phyloP scores from a whole-genome alignment of 176 grass and related monocot species.

The Oropetium thomaeum region DNA sequence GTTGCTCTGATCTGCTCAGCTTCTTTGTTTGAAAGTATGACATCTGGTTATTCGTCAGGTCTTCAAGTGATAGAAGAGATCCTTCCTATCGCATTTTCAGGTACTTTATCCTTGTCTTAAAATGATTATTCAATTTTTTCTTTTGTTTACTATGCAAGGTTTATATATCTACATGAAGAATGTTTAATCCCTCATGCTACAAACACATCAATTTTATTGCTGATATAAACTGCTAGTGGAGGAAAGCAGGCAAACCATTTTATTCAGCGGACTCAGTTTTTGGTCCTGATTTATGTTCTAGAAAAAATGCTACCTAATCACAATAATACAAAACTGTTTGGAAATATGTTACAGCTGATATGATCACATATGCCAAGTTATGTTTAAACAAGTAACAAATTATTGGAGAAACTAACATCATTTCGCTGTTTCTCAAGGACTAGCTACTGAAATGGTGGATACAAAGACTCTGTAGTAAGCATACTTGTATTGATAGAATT shows the following conservation, averaged over 20 bases:
- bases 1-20: conserved; percentile 78
- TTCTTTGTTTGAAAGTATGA: conserved; percentile 86
- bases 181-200: not conserved
- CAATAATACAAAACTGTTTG: not conserved
- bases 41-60: conserved; percentile 65
- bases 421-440: not conserved
- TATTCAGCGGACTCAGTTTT: too few species aligned
- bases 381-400: not conserved
- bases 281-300: not conserved
- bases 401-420: not conserved
- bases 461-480: not conserved
- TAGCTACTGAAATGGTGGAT: not conserved
- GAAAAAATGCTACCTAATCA: not conserved
- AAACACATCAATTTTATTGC: too few species aligned
- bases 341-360: not conserved
- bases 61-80: conserved; percentile 83
- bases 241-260: too few species aligned
- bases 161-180: not conserved
- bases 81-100: conserved; percentile 64
- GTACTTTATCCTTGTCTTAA: conserved; percentile 39
- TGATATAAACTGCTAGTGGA: too few species aligned
- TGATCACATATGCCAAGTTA: not conserved
- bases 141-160: not conserved
- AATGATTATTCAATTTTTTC: not conserved
- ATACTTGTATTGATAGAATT: not conserved